These are phyloP conservation scores for Entomortierella chlamydospora DNA, from an alignment of 192 early-diverging fungal genomes.

Conservation along the genomic window DNA sequence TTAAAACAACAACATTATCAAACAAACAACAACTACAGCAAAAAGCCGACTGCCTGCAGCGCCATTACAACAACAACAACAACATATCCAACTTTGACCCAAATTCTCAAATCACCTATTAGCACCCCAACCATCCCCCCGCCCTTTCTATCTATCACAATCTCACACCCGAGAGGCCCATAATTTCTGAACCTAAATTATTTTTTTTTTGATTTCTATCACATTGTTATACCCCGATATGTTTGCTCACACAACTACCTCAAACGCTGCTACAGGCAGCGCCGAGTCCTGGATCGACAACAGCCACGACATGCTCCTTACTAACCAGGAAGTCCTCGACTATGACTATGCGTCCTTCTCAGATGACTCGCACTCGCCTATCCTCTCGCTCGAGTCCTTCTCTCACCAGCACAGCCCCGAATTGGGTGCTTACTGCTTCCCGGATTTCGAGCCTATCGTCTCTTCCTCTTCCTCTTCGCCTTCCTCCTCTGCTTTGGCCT, in stretches of 20 bases:
- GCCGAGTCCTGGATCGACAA: constrained; percentile 14
- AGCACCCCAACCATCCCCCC: background rate
- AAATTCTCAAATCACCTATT: no score
- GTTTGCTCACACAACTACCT: constrained; percentile 9
- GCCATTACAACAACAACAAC: background rate
- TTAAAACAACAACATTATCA: constrained; percentile 1
- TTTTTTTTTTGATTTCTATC: background rate
- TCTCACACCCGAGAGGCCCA: no score
- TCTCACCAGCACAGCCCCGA: constrained; percentile 46
- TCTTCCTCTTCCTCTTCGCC: background rate
- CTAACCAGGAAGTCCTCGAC: constrained; percentile 32
- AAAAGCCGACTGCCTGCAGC: background rate
- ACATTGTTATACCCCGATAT: background rate
- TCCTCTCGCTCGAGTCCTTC: constrained; percentile 48
- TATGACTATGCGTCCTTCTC: constrained; percentile 50
- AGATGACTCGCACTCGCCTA: constrained; percentile 39
- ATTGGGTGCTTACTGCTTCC: constrained; percentile 28
- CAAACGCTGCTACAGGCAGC: background rate
- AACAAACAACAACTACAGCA: no score
- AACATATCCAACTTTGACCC: background rate
- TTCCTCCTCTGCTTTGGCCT: background rate
- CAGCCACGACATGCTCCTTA: constrained; percentile 7
- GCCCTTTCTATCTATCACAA: background rate
- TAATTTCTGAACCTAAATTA: constrained; percentile 9
- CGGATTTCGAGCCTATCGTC: constrained; percentile 24